Base-by-base conservation (phyloP, 805 yeast genomes). In the Metschnikowia chrysomelidarum region DNA sequence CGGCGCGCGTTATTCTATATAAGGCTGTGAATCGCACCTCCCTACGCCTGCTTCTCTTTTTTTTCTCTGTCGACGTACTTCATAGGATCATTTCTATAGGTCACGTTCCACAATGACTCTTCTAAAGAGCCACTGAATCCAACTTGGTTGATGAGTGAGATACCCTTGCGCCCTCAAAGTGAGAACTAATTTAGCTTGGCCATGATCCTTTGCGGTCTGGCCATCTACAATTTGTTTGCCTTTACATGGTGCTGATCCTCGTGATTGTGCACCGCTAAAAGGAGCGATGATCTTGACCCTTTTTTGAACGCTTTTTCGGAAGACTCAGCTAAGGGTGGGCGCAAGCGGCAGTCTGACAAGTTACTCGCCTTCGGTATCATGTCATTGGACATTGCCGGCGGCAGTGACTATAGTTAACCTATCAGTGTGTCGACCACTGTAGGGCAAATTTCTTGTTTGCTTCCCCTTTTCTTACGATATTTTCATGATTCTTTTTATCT, bases 211-310 rank as follows among this genome's bases (percentile, higher is more conserved):
- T 73, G 89, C 78, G 85, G 79, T 80, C 87, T 80, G 81, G 91
- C 79, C 87, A 84, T 82, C 91, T 83, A 64, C 53, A n/a, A n/a
- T 58, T 47, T 64, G 47, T 62, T 67, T 67, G 71, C 77, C 78
- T 71, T 72, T 53, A 51, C 53, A 47, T 40, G 38, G 32, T 21
- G 33, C 42, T 36, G 19, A 27, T 43, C 47, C 38, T 44, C 37
- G 44, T 41, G n/a, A n/a, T 57, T 53, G 60, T 18, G 65, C 60
- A 62, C 65, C 24, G 14, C 53, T 38, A 47, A 80, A 78, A 83
- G 96, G 95, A 87, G 96, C 98, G 96, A 91, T 89, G 98, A 91
- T 91, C 98, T 91, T 87, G 79, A 82, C 95, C 97, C 94, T 70
- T 68, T 72, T 64, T 54, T 66, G 72, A 78, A 84, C 69, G 80